Evolutionary conservation across 345 rosid species (phyloP).

Genomic region (Hirschfeldia incana): DNA sequence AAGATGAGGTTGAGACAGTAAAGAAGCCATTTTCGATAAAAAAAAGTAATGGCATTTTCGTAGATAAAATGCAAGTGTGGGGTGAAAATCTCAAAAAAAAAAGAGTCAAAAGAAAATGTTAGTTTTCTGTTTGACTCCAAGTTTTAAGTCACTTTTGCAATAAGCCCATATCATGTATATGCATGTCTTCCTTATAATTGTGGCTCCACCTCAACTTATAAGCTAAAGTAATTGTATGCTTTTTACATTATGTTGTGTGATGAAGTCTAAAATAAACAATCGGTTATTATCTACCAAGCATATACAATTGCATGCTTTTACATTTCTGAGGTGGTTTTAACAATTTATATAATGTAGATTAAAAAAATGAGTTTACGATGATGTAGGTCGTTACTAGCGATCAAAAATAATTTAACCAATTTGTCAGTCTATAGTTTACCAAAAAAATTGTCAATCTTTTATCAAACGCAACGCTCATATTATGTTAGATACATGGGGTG

Average conservation of each 20-base stretch:
- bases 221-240: background rate
- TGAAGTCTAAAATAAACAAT: background rate
- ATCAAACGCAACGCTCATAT: background rate
- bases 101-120: too few species aligned
- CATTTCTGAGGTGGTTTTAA: background rate
- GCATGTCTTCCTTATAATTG: constrained; percentile 1
- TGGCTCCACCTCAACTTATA: constrained; percentile 22
- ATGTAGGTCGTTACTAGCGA: background rate
- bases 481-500: background rate
- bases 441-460: background rate
- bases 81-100: too few species aligned
- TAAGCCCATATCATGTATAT: too few species aligned
- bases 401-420: background rate
- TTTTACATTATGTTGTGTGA: background rate
- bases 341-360: background rate
- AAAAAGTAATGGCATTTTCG: too few species aligned
- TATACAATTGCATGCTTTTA: background rate
- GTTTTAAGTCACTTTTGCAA: too few species aligned
- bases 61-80: too few species aligned
- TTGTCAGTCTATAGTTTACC: background rate
- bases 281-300: background rate
- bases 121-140: too few species aligned
- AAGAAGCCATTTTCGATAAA: too few species aligned
- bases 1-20: too few species aligned
- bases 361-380: background rate